Evolutionary conservation across 495 filamentous ascomycete species (phyloP), one percentile per base, ranked within the genome.

Genomic region (Mycothermus thermophilus): DNA sequence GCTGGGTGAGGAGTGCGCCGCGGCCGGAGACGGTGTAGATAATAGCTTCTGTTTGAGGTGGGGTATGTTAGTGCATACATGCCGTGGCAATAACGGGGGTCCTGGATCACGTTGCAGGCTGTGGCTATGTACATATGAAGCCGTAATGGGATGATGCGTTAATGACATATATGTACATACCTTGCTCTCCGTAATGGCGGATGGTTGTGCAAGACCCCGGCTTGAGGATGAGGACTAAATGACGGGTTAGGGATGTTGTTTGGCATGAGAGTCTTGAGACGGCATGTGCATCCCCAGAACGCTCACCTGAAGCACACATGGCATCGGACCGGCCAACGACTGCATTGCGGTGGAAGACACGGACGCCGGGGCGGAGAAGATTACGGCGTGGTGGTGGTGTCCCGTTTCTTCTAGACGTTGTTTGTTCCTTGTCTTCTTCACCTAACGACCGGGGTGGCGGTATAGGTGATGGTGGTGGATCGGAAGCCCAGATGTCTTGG

Each of bases 301-400:
- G n/a, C n/a, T n/a, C 42, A 72, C 68, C 58, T 22, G 63, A 59
- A 12, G 67, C 60, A 40, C 67, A 77, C 44, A 80, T 58, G 18
- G 60, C 69, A 29, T 77, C 72, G 9, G 64, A 66, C 44, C 71
- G 66, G 38, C 65, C 59, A 26, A 71, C 60, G 31, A 81, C 66
- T 17, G 76, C 74, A 27, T 69, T 64, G 38, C 72, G 58, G 14
- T 65, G 54, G 25, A 69, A 55, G 55, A 75, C 72, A 26, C 64
- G 62, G 20, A 64, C 62, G 24, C 56, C 67, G 38, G 43, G 44
- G n/a, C n/a, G n/a, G n/a, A n/a, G n/a, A n/a, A n/a, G n/a, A n/a
- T n/a, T n/a, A n/a, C n/a, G n/a, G n/a, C n/a, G n/a, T n/a, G n/a
- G n/a, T n/a, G n/a, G n/a, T n/a, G n/a, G n/a, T n/a, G n/a, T n/a